A percentile compares a stretch with the other conserved stretches of the same genome.
Evolutionary conservation across 2,329 filamentous ascomycete species (phyloP).

Genomic region (Ascochyta pisi): DNA sequence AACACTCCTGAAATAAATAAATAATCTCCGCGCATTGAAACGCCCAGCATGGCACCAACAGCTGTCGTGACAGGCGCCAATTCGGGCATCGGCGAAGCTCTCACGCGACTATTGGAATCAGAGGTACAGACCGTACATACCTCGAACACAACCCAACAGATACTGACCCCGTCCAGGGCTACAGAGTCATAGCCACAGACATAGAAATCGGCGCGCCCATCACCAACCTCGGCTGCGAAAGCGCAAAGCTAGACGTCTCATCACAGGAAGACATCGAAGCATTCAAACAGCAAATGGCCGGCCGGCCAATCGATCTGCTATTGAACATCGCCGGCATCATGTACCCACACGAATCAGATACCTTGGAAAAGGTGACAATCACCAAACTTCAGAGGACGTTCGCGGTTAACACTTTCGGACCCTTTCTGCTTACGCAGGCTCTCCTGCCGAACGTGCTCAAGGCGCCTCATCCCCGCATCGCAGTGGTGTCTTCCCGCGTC

Average conservation of each 20-base stretch:
- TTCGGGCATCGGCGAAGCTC: constrained; percentile 51
- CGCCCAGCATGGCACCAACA: constrained; percentile 42
- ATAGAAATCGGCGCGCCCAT: constrained; percentile 38
- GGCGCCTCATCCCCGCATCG: constrained; percentile 44
- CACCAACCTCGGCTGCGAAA: constrained; percentile 40
- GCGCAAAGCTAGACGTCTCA: constrained; percentile 45
- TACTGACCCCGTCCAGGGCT: constrained; percentile 29
- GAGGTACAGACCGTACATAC: constrained; percentile 21
- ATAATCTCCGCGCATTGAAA: not conserved
- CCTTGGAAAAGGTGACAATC: constrained; percentile 39
- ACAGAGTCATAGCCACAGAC: constrained; percentile 44
- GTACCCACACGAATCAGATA: constrained; percentile 41
- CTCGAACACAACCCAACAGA: not conserved
- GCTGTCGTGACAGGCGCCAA: constrained; percentile 53
- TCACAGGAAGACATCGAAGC: constrained; percentile 44
- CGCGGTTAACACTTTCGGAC: constrained; percentile 55
- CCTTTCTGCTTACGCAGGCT: constrained; percentile 54
- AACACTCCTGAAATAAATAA: not conserved
- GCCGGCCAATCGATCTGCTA: constrained; percentile 46
- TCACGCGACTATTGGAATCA: constrained; percentile 39
- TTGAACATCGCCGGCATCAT: constrained; percentile 52
- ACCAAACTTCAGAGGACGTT: constrained; percentile 48
- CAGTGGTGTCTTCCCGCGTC: constrained; percentile 53
- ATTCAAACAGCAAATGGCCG: constrained; percentile 40
- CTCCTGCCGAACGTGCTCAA: constrained; percentile 52